Base-by-base conservation (phyloP, 1,139 yeast species). In the Casaregolazyma lundiana region DNA sequence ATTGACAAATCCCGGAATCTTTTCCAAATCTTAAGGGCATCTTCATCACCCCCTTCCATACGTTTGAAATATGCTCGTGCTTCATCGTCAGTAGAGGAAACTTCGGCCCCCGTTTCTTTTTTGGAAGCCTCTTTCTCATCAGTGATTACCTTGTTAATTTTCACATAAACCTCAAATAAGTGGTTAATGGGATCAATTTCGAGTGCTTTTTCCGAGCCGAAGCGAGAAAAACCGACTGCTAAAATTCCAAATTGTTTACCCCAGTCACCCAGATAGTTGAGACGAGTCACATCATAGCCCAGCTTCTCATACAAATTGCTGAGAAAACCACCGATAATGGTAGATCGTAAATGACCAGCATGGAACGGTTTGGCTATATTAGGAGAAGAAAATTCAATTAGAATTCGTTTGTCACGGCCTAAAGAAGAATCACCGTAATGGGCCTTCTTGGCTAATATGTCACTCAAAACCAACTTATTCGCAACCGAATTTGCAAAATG, bases 341-440 rank as follows among this genome's bases (percentile, higher is more conserved):
- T 92, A 37, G 96, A 87, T 72, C 99, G 83, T 69, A 92, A 80
- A 69, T 92, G 99, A 50, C 99, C 99, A 50, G 99, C 99, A 64
- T 92, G 99, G 84, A 92, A 92, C 11, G 98, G 98, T 70, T 92
- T 92, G 56, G 99, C 99, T 63, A 92, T 92, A 67, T 92, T 92
- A 56, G 99, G 99, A 41, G 97, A 90, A 3, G 97, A 88, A 63
- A 94, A 92, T 68, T 92, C 99, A 57, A 94, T 77, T 44, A 89
- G 63, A 19, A 84, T 74, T 58, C 75, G 85, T 69, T 92, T 84
- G 56, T 81, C 83, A 38, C 71, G 70, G 44, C 95, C 97, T 49
- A 87, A 62, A 43, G 90, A 85, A 56, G 84, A 73, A 46, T 81
- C 69, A 55, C 99, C 99, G 65, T 78, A 92, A 11, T 35, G 21